Evolutionary conservation across 2,329 filamentous ascomycete species (phyloP).

Genomic region (Penicillium capsulatum): DNA sequence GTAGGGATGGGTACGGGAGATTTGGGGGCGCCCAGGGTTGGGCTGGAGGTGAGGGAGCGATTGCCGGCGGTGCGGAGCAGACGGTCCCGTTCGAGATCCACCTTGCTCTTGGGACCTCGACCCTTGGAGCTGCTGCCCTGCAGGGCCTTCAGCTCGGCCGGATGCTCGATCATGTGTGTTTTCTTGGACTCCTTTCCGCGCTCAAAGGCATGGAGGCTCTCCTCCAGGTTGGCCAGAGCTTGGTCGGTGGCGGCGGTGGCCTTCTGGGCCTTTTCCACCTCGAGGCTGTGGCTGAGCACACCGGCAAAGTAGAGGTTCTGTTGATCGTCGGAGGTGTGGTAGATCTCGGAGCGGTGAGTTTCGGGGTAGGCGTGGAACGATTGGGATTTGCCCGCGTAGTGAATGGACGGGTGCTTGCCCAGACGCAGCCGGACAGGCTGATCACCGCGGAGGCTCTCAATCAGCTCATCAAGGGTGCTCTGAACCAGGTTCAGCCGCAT

Average conservation of each 20-base stretch:
- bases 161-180: constrained; percentile 39
- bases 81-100: constrained; percentile 41
- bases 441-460: constrained; percentile 41
- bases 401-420: constrained; percentile 52
- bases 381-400: constrained; percentile 55
- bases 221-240: constrained; percentile 57
- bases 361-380: constrained; percentile 52
- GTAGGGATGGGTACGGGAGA: constrained; percentile 38
- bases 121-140: constrained; percentile 28
- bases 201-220: constrained; percentile 56
- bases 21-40: constrained; percentile 35
- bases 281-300: constrained; percentile 54
- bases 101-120: constrained; percentile 35
- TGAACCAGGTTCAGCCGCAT: constrained; percentile 47
- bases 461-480: constrained; percentile 44
- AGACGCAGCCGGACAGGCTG: constrained; percentile 45
- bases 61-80: constrained; percentile 37
- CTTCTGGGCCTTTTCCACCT: constrained; percentile 53
- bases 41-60: constrained; percentile 42
- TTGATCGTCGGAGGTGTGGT: constrained; percentile 44
- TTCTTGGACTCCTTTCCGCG: constrained; percentile 60
- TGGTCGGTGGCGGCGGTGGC: constrained; percentile 55
- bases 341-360: constrained; percentile 56
- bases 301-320: constrained; percentile 54
- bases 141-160: constrained; percentile 37